Base-by-base conservation (phyloP, 2,329 filamentous ascomycete genomes). In the Ambrosiella cleistominuta region DNA sequence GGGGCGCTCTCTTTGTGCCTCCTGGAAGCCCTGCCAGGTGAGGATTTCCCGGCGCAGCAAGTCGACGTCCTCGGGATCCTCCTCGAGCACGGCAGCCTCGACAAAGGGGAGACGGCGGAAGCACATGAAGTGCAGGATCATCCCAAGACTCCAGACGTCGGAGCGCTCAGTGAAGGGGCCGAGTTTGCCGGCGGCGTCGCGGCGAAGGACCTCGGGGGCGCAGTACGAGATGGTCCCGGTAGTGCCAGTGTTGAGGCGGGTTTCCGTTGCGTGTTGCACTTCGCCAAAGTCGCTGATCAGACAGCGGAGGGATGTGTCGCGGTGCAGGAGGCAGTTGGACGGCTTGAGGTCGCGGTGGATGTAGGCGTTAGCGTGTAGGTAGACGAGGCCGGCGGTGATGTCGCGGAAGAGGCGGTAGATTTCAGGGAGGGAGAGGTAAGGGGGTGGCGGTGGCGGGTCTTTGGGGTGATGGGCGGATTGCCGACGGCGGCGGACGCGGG, bases 91-190 rank as follows among this genome's bases (percentile, higher is more conserved):
- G 66, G 97, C 91, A 56, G 90, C 88, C 64, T 85, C 86, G 27
- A 72, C 75, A 66, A 97, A 98, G 0, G 93, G 93, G 9, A 98
- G 76, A 52, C 84, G 79, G 1, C 85, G 88, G 67, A 98, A 98
- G 68, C 93, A 98, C 76, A 98, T 85, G 66, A 98, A 98, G 69
- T 97, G 95, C 2, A 98, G 77, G 58, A 97, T 97, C 91, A 98
- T 96, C 54, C 93, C 93, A 0, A 98, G 74, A 0, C 90, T 96
- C 69, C 98, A 98, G n/a, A 98, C 86, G 66, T 98, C 93, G 0
- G 90, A 96, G 67, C 97, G 98, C 35, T 88, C 90, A 0, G 89
- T 95, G 66, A 98, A 98, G 66, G 97, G 95, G 7, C 86, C 89
- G 64, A 87, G 91, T 0, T 78, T 78, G 0, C 91, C 91, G 36